These are phyloP conservation scores for Verticillium tricorpus DNA, from an alignment of 2,329 filamentous ascomycete species.

Conservation along the genomic window DNA sequence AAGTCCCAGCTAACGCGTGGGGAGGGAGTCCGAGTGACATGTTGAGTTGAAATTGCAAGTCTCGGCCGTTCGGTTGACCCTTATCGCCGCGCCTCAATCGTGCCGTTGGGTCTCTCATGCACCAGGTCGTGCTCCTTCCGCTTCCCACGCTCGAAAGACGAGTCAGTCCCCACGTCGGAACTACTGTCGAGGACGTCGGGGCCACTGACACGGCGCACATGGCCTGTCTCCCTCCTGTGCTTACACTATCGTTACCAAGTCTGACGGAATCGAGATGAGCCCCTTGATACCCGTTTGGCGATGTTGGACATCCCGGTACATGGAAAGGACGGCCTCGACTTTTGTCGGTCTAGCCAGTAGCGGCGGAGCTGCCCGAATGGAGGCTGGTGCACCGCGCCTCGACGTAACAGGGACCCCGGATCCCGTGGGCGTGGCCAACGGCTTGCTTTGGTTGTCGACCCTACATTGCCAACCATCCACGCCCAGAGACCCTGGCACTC, in stretches of 20 bases:
- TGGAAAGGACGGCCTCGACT: background rate
- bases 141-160: background rate
- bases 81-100: background rate
- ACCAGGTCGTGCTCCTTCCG: background rate
- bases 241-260: background rate
- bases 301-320: background rate
- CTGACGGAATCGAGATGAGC: background rate
- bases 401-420: background rate
- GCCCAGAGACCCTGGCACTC: background rate
- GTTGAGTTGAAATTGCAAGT: background rate
- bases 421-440: background rate
- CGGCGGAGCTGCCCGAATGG: background rate
- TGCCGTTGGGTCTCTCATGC: background rate
- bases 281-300: background rate
- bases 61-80: background rate
- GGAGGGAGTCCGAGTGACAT: background rate
- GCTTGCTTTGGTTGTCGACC: background rate
- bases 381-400: background rate
- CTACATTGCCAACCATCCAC: background rate
- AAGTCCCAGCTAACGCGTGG: background rate
- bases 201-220: background rate
- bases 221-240: no score
- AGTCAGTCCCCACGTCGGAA: background rate
- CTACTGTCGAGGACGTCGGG: background rate
- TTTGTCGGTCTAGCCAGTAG: background rate